Base-by-base conservation (phyloP, 345 rosid species). In the Aquilaria yunnanensis region DNA sequence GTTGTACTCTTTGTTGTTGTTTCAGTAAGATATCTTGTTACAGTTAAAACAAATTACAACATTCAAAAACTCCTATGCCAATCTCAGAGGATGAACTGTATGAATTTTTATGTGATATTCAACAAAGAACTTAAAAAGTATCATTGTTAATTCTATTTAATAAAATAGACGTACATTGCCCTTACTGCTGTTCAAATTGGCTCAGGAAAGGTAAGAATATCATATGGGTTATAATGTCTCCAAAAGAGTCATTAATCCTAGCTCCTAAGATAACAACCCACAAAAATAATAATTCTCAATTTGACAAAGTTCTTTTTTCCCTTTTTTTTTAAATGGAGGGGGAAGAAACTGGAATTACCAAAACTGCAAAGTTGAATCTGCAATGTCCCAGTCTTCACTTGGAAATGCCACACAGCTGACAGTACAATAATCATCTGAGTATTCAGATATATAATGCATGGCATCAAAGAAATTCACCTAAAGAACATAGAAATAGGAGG, bases 361-460 rank as follows among this genome's bases (percentile, higher is more conserved):
- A 77, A 93, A 90, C 67, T 88, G 98, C 81, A 93, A 80, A 72
- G 98, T 93, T 58, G 98, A 93, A 80, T 90, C 98, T 14, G 98
- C 97, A 77, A 89, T 92, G 76, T 87, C 93, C 97, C 98, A 92
- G 64, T 87, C 92, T 64, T 89, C 98, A 77, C 86, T 80, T 73
- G 98, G 94, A 84, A 82, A 92, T 70, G 91, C 75, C 69, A 87
- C 86, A 72, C 98, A 92, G 60, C 98, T 92, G 83, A 65, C 60
- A 72, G 56, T 12, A 70, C 49, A 65, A 57, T 16, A 70, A 59
- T 74, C 57, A 57, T 23, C 57, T 72, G 55, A 69, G 69, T 67
- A 14, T 70, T 63, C 31, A 34, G 54, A 54, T 29, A 46, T 7
- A 55, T 52, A 48, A 65, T 1, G 49, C 23, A 54, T n/a, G 16